Base-by-base conservation (phyloP, 2,329 filamentous ascomycete genomes). In the Cercospora zeina region DNA sequence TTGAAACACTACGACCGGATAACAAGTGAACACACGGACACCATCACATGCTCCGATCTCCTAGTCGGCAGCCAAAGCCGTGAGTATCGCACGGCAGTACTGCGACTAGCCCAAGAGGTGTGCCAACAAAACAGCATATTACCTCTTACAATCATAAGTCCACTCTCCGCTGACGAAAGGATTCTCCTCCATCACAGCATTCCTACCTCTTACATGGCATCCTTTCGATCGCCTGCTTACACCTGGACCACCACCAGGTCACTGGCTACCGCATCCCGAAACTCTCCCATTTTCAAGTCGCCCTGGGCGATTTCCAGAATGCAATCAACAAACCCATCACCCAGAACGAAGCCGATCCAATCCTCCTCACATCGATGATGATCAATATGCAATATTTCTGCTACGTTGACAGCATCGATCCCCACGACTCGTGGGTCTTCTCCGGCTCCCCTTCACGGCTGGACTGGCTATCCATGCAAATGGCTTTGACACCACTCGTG, bases 321-420 rank as follows among this genome's bases (percentile, higher is more conserved):
- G 58, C 62, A 2, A 63, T 63, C 39, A 51, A 49, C 21, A 54
- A 54, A 16, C 62, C 62, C 3, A 60, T 63, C 6, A 34, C 53
- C 7, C 50, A 34, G 21, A 37, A 53, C 34, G 58, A 60, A 47
- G 49, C 62, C 5, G 62, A 63, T n/a, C 51, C 62, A 2, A 37
- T 63, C 14, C 60, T 63, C 21, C 45, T 63, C 30, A 61, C 62
- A 8, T 45, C 57, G n/a, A 53, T 63, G 45, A 60, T 63, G 58
- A 47, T 61, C 36, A 61, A 51, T 30, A 61, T 63, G 16, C 62
- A 61, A n/a, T 58, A 55, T 11, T 58, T 63, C 31, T 55, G 58
- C 24, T 37, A 53, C 27, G 37, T 51, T n/a, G 47, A 61, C 11
- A 30, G 21, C n/a, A 45, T n/a, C 13, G 30, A 53, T 19, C 62